Conservation (phyloP, 768 basidiomycete species). For the Xerocomus potaroensis region DNA sequence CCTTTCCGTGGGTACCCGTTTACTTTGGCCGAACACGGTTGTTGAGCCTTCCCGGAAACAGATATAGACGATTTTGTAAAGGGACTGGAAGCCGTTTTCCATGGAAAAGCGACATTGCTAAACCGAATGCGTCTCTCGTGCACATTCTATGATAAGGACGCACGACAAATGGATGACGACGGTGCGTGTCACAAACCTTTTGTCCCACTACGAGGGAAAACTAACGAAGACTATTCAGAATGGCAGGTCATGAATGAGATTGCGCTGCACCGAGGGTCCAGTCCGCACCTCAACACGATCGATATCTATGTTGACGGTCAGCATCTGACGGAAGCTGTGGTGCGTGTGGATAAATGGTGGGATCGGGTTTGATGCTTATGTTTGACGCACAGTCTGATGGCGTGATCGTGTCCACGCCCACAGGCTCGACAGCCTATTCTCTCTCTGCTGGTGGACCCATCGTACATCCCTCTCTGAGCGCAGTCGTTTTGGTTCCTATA, state of each 20-base stretch:
- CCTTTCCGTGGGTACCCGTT: constrained; percentile 73
- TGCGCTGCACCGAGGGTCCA: constrained; percentile 85
- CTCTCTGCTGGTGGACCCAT: constrained; percentile 95
- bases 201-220: background rate
- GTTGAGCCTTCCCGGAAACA: constrained; percentile 28
- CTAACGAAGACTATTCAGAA: constrained; percentile 38
- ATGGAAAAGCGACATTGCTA: constrained; percentile 75
- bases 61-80: constrained; percentile 86
- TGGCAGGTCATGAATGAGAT: constrained; percentile 99
- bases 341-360: constrained; percentile 38
- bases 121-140: constrained; percentile 90
- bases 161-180: constrained; percentile 54
- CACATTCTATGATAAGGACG: constrained; percentile 62
- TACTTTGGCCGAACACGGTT: background rate
- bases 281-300: constrained; percentile 88
- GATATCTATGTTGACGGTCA: constrained; percentile 93
- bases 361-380: constrained; percentile 12
- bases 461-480: constrained; percentile 87
- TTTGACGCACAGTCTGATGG: constrained; percentile 75
- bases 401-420: constrained; percentile 91
- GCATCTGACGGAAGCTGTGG: constrained; percentile 93
- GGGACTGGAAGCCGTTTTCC: constrained; percentile 75
- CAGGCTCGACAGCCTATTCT: constrained; percentile 95
- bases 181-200: constrained; percentile 38
- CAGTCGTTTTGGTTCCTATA: constrained; percentile 92